These are phyloP conservation scores for Cryptococcus hybrid DNA, from an alignment of 1,284 basidiomycete genomes.

Conservation along the genomic window DNA sequence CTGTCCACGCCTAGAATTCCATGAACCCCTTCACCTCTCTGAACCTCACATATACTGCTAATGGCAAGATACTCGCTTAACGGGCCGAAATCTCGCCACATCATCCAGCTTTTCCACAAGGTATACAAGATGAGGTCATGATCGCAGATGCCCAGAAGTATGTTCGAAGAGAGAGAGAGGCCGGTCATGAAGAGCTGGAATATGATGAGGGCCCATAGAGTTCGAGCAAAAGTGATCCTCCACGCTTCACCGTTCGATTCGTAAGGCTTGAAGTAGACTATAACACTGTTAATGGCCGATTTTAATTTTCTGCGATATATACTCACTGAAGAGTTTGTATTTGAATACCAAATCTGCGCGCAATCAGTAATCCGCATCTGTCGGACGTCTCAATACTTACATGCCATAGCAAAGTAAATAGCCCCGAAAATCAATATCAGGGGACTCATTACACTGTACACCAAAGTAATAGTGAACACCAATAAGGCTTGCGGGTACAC, in stretches of 20 bases:
- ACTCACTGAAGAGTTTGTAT: conserved; percentile 90
- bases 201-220: conserved; percentile 83
- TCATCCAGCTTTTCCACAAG: conserved; percentile 74
- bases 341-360: conserved; percentile 80
- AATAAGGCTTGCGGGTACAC: conserved; percentile 94
- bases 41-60: conserved; percentile 82
- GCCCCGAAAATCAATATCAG: conserved; percentile 92
- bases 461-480: conserved; percentile 89
- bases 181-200: conserved; percentile 90
- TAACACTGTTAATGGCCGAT: background rate
- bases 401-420: conserved; percentile 89
- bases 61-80: conserved; percentile 74
- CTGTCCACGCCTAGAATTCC: conserved; percentile 68
- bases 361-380: conserved; percentile 17
- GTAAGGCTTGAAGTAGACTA: conserved; percentile 51
- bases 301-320: background rate
- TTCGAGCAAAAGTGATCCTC: conserved; percentile 83
- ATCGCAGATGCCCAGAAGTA: conserved; percentile 71
- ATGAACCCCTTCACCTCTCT: conserved; percentile 74
- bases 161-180: conserved; percentile 69
- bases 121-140: conserved; percentile 72
- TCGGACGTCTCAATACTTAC: conserved; percentile 26
- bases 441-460: conserved; percentile 94
- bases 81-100: conserved; percentile 66
- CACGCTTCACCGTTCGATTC: conserved; percentile 58